Evolutionary conservation across 768 basidiomycete species (phyloP).

Genomic region (Lentinula lateritia): DNA sequence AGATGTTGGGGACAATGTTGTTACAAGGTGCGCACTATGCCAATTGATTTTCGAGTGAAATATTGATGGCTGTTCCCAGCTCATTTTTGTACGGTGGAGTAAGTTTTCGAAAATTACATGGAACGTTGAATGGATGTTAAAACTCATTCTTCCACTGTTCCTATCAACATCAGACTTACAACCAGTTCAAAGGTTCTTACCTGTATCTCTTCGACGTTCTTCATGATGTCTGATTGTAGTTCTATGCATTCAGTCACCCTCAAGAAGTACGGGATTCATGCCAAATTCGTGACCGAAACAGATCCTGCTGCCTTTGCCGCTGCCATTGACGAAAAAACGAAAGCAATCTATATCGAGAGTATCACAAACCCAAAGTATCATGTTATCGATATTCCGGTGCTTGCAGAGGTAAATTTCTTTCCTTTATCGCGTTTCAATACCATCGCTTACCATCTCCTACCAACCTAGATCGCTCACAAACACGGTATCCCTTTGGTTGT

Average conservation of each 20-base stretch:
- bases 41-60: not conserved
- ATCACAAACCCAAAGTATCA: conserved; percentile 62
- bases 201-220: not conserved
- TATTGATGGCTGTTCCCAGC: conserved; percentile 17
- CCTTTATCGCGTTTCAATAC: not conserved
- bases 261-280: conserved; percentile 48
- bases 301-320: conserved; percentile 41
- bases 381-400: conserved; percentile 46
- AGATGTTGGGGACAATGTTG: conserved; percentile 56
- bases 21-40: conserved; percentile 39
- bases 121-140: not conserved
- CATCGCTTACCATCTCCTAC: not conserved
- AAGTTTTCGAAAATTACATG: conserved; percentile 13
- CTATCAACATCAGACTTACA: conserved; percentile 40
- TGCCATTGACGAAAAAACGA: conserved; percentile 58
- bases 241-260: conserved; percentile 34
- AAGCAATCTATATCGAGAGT: conserved; percentile 52
- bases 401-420: conserved; percentile 33
- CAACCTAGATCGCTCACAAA: conserved; percentile 48
- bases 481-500: conserved; percentile 59
- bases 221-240: not conserved
- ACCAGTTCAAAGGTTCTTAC: conserved; percentile 52
- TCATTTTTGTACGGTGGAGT: conserved; percentile 59
- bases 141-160: not conserved
- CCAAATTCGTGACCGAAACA: conserved; percentile 46